Evolutionary conservation across 1,139 yeast species (phyloP).

Genomic region (Spathaspora jeffriesii): DNA sequence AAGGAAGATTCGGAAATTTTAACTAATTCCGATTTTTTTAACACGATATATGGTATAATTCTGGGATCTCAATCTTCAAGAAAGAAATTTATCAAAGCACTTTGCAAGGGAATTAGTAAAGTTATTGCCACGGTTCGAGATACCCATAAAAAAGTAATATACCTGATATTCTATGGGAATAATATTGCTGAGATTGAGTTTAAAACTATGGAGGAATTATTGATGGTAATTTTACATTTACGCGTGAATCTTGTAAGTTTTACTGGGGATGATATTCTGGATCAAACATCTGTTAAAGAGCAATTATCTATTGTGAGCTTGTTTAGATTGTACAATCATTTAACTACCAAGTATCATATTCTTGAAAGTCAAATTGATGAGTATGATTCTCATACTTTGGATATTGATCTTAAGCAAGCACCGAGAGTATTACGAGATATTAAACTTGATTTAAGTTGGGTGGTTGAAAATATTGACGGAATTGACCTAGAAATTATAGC

Average conservation of each 20-base stretch:
- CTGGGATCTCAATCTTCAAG: slow-evolving; percentile 42
- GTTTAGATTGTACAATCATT: neutral
- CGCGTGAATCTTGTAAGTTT: neutral
- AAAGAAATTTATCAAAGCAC: slow-evolving; percentile 41
- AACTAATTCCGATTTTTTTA: slow-evolving; percentile 21
- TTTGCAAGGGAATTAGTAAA: slow-evolving; percentile 24
- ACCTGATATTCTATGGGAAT: slow-evolving; percentile 8
- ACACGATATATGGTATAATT: slow-evolving; percentile 42
- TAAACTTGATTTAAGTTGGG: slow-evolving; percentile 7
- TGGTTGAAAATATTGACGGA: slow-evolving; percentile 5
- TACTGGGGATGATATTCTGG: neutral
- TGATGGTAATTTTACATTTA: slow-evolving; percentile 13
- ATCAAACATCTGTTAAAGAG: neutral
- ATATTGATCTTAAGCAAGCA: slow-evolving; percentile 9
- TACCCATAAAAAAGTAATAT: neutral
- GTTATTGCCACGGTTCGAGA: slow-evolving; percentile 8
- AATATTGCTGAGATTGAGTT: slow-evolving; percentile 36
- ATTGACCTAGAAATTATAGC: neutral
- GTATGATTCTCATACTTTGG: slow-evolving; percentile 8
- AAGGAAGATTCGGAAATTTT: slow-evolving; percentile 12
- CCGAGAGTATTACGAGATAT: slow-evolving; percentile 7
- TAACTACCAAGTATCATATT: slow-evolving; percentile 20
- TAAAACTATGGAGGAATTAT: slow-evolving; percentile 40
- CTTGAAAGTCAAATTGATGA: slow-evolving; percentile 14
- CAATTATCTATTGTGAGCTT: neutral